Conservation (phyloP, 2,329 filamentous ascomycete species). For the Calonectria hongkongensis region DNA sequence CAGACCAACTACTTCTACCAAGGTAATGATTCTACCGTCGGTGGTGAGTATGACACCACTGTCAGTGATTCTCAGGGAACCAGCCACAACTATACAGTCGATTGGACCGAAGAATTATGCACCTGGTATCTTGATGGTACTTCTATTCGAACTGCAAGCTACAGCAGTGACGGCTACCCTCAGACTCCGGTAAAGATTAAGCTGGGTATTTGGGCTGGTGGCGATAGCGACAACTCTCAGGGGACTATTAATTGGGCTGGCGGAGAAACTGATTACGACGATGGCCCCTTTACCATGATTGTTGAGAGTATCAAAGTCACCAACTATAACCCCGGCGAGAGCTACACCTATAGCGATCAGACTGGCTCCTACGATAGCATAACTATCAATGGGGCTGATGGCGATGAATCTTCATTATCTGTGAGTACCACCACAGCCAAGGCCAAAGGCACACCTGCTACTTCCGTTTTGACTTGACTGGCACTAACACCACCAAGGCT, state of each 20-base stretch:
- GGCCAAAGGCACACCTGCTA: too few species aligned
- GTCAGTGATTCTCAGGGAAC: constrained; percentile 72
- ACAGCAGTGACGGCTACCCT: constrained; percentile 75
- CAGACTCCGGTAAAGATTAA: constrained; percentile 83
- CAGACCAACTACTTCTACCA: constrained; percentile 91
- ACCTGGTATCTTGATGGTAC: constrained; percentile 78
- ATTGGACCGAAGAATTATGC: constrained; percentile 79
- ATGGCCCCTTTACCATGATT: constrained; percentile 71
- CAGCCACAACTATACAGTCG: constrained; percentile 79
- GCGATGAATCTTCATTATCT: not conserved
- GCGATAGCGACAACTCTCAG: constrained; percentile 72
- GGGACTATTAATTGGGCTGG: constrained; percentile 84
- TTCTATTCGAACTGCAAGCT: constrained; percentile 75
- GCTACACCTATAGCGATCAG: constrained; percentile 69
- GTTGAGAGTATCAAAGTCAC: constrained; percentile 72
- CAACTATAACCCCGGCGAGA: constrained; percentile 68
- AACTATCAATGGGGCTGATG: constrained; percentile 58
- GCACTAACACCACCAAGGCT: constrained; percentile 4
- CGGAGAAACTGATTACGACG: constrained; percentile 71
- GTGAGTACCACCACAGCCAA: constrained; percentile 1
- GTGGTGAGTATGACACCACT: constrained; percentile 77
- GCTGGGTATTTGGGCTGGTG: constrained; percentile 79
- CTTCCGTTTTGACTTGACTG: not conserved
- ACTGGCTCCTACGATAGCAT: constrained; percentile 70
- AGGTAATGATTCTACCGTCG: constrained; percentile 79